Evolutionary conservation across 2,329 filamentous ascomycete species (phyloP).

Genomic region (Chrysoporthe deuterocubensis): DNA sequence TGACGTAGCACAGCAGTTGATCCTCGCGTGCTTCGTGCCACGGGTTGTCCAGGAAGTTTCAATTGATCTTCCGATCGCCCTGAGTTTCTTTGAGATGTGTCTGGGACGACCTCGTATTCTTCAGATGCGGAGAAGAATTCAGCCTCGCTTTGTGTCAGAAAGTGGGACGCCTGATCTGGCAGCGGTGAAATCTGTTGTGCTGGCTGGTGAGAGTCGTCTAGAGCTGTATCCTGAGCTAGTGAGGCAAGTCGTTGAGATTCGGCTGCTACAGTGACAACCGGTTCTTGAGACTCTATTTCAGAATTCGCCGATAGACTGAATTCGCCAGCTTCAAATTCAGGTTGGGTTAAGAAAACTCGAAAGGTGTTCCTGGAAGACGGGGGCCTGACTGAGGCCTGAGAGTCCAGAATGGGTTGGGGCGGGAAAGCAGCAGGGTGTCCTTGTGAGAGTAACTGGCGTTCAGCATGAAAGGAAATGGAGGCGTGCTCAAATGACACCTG

Average conservation of each 20-base stretch:
- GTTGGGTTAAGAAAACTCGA: constrained; percentile 26
- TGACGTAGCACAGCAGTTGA: constrained; percentile 1
- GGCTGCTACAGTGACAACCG: not conserved
- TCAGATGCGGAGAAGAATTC: constrained; percentile 26
- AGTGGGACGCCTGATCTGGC: constrained; percentile 9
- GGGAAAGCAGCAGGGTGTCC: not conserved
- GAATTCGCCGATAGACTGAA: constrained; percentile 1
- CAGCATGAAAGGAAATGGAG: not conserved
- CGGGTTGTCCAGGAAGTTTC: not conserved
- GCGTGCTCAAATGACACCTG: constrained; percentile 21
- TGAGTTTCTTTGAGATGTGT: constrained; percentile 11
- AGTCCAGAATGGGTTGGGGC: not conserved
- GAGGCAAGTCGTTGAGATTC: constrained; percentile 7
- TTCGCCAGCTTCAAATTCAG: constrained; percentile 19
- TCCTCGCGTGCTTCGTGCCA: not conserved
- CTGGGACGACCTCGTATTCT: constrained; percentile 24
- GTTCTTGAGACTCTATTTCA: not conserved
- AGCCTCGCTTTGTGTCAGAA: constrained; percentile 21
- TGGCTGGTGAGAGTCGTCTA: constrained; percentile 25
- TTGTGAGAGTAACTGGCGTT: constrained; percentile 1
- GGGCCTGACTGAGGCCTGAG: not conserved
- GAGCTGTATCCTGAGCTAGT: constrained; percentile 10
- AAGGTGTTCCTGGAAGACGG: constrained; percentile 9
- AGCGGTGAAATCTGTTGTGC: constrained; percentile 25
- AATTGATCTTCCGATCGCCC: not conserved